phyloP scores from a whole-genome alignment of 345 rosid species.

The Eucalyptus victrix region DNA sequence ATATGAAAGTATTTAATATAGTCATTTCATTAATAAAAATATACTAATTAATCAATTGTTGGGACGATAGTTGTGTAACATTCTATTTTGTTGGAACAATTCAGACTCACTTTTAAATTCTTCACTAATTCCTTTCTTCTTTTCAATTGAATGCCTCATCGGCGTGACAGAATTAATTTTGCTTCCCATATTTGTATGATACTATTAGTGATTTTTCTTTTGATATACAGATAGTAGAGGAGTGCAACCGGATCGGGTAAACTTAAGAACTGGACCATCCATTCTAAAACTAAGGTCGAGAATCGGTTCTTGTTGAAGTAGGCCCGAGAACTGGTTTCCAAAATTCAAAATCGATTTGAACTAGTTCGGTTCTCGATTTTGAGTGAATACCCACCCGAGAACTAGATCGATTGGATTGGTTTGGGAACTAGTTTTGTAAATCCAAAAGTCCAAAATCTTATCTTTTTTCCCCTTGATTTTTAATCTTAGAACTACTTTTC shows the following conservation, averaged over 20 bases:
- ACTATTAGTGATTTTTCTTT: neutral
- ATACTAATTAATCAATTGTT: neutral
- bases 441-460: neutral
- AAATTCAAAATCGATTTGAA: accelerated
- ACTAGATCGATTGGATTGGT: accelerated
- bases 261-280: accelerated
- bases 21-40: neutral
- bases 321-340: accelerated
- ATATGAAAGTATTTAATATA: neutral
- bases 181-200: neutral
- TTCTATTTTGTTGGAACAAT: neutral
- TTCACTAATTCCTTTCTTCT: neutral
- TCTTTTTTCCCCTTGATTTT: accelerated
- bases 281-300: neutral
- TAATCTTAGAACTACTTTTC: neutral
- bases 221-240: neutral
- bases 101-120: neutral
- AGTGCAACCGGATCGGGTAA: accelerated
- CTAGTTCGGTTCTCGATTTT: neutral
- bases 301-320: accelerated
- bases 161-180: accelerated
- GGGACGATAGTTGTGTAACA: neutral
- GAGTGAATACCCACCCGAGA: neutral
- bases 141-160: neutral
- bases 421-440: neutral